Evolutionary conservation across 306 rosid species (phyloP), one percentile per base, ranked within the genome.

Genomic region (Amphicarpaea edgeworthii): DNA sequence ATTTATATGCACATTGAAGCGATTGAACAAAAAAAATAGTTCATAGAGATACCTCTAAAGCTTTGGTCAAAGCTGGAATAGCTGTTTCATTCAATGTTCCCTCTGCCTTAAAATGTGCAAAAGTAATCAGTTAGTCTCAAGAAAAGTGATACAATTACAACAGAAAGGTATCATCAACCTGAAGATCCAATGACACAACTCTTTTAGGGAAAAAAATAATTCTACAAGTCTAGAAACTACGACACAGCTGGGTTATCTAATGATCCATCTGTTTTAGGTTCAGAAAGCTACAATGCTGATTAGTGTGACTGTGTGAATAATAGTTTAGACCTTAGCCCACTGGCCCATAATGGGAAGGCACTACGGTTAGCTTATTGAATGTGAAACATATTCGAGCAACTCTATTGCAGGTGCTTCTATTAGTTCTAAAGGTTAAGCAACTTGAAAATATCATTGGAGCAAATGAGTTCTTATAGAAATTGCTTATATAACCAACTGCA

Each of bases 41-140:
- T 37, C n/a, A 63, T 57, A 28, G 64, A 68, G 17, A 32, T 83
- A 91, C 97, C 97, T 90, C 88, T 72, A 91, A 73, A 41, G 93
- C 90, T 60, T 77, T 83, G 66, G 81, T 83, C 81, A 91, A 85
- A 7, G 77, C 8, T 30, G 97, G 93, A 77, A 93, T 64, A 74
- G 84, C 84, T 7, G 89, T 16, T 72, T 91, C 98, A 70, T 69
- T 90, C 87, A 88, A 51, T 47, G 89, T 75, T 78, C 98, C 98
- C 82, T 93, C 98, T 45, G 98, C 98, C 97, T 93, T 70, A 70
- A 81, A 17, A 84, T 64, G 61, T 26, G 37, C 61, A 61, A 38
- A 83, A 81, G 69, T 16, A 76, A 15, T 66, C 32, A 12, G 53
- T 81, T 19, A 84, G 71, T 30, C 32, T 62, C 70, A 71, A 17